Evolutionary conservation across 2,329 filamentous ascomycete species (phyloP), one percentile per base, ranked within the genome.

Genomic region (Fusarium cicatricum): DNA sequence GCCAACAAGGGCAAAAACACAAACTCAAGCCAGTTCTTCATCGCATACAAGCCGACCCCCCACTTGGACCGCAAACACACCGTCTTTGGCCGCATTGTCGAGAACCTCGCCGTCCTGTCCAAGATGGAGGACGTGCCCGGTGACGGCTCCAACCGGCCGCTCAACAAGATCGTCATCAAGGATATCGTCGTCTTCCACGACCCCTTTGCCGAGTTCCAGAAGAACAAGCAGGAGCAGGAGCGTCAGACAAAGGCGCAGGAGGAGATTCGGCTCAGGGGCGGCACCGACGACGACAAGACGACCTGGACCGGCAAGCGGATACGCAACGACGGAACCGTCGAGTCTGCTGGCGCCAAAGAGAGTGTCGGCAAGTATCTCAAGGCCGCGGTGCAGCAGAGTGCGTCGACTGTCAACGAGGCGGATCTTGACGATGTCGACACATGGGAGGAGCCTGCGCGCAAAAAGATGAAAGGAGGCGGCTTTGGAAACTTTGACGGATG

Each of bases 1-100:
- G 95, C 95, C 34, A 99, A 99, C 76, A 99, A 99, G 73, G 95
- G 95, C 54, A 97, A 97, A 71, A 94, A 97, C 71, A 98, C 94
- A 17, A 99, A 99, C 76, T 95, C 91, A 9, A 91, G 87, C 65
- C 95, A 99, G 75, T 99, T 88, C 72, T 99, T 98, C 80, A 90
- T 99, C 71, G 91, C 90, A 0, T 99, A 99, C 74, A 88, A 91
- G 44, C 82, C 90, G 1, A 86, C 89, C 0, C 88, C 90, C 60
- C 95, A 99, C 76, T 83, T 99, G 1, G 92, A 99, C 74, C 85
- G 89, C 55, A 99, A 99, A 71, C 95, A 99, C 75, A 98, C 95
- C n/a, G 90, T 99, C 34, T 99, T 99, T 69, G 95, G 89, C 2
- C 86, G 87, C 32, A 86, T 98, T 1, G 89, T 96, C 1, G 91